Evolutionary conservation across 441 rosid genomes (phyloP).

Genomic region (Jatropha multifida): DNA sequence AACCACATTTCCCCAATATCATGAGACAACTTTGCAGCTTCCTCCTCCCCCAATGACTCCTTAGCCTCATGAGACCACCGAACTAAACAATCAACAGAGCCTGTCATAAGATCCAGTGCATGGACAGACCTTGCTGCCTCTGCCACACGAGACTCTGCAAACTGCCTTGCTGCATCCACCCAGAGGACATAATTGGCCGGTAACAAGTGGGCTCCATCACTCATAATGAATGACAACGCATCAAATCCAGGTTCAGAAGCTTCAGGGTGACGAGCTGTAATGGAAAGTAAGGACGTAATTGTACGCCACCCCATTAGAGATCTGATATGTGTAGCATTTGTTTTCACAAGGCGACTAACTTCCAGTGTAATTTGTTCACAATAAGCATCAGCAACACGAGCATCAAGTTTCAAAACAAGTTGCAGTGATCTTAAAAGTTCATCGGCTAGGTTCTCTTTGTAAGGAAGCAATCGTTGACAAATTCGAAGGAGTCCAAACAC

Average conservation of each 20-base stretch:
- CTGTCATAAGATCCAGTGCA: constrained; percentile 83
- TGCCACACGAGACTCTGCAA: constrained; percentile 96
- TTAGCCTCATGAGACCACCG: constrained; percentile 70
- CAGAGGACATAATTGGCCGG: constrained; percentile 81
- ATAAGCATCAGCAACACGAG: constrained; percentile 96
- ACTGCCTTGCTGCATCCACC: constrained; percentile 85
- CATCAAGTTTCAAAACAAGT: constrained; percentile 91
- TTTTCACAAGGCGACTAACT: constrained; percentile 92
- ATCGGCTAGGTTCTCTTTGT: constrained; percentile 90
- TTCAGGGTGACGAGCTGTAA: constrained; percentile 93
- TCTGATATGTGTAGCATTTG: constrained; percentile 90
- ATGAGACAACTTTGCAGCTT: constrained; percentile 52
- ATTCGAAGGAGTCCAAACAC: constrained; percentile 91
- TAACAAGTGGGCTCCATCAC: constrained; percentile 71
- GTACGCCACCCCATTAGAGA: constrained; percentile 96
- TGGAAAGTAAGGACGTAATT: constrained; percentile 75
- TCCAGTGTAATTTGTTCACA: constrained; percentile 89
- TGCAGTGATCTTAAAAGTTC: constrained; percentile 93
- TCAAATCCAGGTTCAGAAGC: constrained; percentile 92
- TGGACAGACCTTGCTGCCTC: constrained; percentile 74
- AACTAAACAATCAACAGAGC: constrained; percentile 68
- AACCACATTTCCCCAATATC: constrained; percentile 95
- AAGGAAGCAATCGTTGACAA: constrained; percentile 94
- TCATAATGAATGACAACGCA: constrained; percentile 72
- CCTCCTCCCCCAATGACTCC: constrained; percentile 68